These are phyloP conservation scores for Aspergillus sergii DNA, from an alignment of 2,329 filamentous ascomycete genomes.

Conservation along the genomic window DNA sequence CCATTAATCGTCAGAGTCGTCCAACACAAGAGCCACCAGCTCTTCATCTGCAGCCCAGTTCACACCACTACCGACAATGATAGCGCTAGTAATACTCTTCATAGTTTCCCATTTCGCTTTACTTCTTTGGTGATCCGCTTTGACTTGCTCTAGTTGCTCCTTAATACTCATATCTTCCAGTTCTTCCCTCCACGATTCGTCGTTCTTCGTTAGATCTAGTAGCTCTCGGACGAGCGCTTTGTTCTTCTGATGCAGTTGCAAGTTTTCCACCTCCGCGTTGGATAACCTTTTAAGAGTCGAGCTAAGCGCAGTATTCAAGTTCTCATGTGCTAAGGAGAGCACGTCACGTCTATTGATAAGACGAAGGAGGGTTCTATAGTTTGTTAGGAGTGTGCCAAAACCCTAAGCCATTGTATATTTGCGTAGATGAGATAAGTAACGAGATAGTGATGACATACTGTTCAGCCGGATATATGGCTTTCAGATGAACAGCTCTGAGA, in stretches of 20 bases:
- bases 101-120: conserved; percentile 71
- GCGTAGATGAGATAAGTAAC: conserved; percentile 10
- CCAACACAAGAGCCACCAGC: conserved; percentile 72
- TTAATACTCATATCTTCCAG: conserved; percentile 56
- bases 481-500: conserved; percentile 74
- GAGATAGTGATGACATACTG: conserved; percentile 52
- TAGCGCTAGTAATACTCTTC: conserved; percentile 76
- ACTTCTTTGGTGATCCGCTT: conserved; percentile 63
- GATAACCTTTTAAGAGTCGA: conserved; percentile 57
- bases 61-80: conserved; percentile 78
- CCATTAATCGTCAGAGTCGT: conserved; percentile 58
- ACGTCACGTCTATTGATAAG: conserved; percentile 69
- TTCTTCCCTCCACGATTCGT: conserved; percentile 55
- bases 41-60: conserved; percentile 75
- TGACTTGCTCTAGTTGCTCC: conserved; percentile 60
- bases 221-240: conserved; percentile 64
- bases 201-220: conserved; percentile 63
- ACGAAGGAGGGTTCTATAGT: conserved; percentile 65
- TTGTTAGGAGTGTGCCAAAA: conserved; percentile 13
- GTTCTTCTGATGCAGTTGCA: conserved; percentile 62
- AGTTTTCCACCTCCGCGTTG: conserved; percentile 60
- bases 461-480: conserved; percentile 66
- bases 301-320: conserved; percentile 58
- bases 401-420: too few relatives aligned
- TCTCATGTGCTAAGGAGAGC: conserved; percentile 65